A percentile compares a stretch with the other conserved stretches of the same genome.
Evolutionary conservation across 2,329 filamentous ascomycete genomes (phyloP).

Genomic region (Aspergillus hiratsukae): DNA sequence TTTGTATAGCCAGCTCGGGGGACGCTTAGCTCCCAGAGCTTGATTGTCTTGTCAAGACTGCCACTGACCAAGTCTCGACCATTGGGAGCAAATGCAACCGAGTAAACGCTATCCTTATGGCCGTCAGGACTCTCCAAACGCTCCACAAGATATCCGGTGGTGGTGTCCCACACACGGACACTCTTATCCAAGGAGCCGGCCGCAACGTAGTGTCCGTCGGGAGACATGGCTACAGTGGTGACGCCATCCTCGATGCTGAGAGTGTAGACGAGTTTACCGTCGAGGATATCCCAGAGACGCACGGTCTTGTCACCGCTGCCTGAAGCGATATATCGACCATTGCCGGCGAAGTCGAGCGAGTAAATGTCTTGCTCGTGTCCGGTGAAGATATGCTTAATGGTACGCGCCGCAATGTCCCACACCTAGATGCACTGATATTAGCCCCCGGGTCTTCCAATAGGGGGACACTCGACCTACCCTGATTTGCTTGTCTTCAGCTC

Average conservation of each 20-base stretch:
- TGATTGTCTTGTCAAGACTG: constrained; percentile 95
- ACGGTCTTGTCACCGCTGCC: constrained; percentile 93
- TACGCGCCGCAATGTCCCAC: constrained; percentile 83
- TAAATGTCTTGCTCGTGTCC: constrained; percentile 99
- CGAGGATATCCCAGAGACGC: constrained; percentile 91
- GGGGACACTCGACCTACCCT: constrained; percentile 56
- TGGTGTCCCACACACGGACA: constrained; percentile 93
- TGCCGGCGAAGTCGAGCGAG: constrained; percentile 88
- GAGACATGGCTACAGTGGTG: constrained; percentile 94
- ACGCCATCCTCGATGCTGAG: constrained; percentile 95
- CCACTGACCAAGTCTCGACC: constrained; percentile 91
- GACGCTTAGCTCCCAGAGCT: constrained; percentile 92
- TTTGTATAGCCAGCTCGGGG: constrained; percentile 63
- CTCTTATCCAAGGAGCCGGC: constrained; percentile 96
- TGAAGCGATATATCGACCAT: constrained; percentile 90
- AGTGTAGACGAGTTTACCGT: constrained; percentile 73
- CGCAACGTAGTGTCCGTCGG: constrained; percentile 88
- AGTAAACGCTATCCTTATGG: constrained; percentile 96
- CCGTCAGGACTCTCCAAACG: constrained; percentile 88
- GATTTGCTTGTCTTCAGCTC: constrained; percentile 96
- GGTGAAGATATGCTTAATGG: constrained; percentile 88
- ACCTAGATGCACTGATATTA: constrained; percentile 53
- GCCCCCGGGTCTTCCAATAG: neutral
- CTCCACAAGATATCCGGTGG: constrained; percentile 79
- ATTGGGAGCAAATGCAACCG: constrained; percentile 90